Percentiles rank a stretch among this genome's conserved stretches.
Evolutionary conservation across 169 alveolate species (phyloP).

Genomic region (Haemoproteus tartakovskyi): DNA sequence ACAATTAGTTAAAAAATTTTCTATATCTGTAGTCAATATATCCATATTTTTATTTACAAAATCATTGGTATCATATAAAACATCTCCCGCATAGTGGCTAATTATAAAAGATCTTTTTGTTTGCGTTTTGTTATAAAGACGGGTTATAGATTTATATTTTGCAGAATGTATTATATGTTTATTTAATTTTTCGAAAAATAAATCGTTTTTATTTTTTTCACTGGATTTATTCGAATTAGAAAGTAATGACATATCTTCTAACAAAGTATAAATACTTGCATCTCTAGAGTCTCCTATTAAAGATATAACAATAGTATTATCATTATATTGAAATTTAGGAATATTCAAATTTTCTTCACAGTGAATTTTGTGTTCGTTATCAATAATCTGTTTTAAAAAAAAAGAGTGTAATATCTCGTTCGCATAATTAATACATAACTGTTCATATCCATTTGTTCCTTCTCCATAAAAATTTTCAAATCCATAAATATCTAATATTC

Average conservation of each 20-base stretch:
- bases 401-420: constrained; percentile 85
- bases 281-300: constrained; percentile 67
- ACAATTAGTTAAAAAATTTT: constrained; percentile 35
- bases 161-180: constrained; percentile 32
- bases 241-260: constrained; percentile 49
- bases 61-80: constrained; percentile 65
- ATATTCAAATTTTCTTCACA: constrained; percentile 68
- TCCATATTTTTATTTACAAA: constrained; percentile 71
- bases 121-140: constrained; percentile 35
- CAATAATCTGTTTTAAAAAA: constrained; percentile 83
- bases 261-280: constrained; percentile 39
- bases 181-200: constrained; percentile 36
- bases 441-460: constrained; percentile 82
- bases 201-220: constrained; percentile 40
- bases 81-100: constrained; percentile 74
- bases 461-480: constrained; percentile 82
- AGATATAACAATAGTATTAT: constrained; percentile 72
- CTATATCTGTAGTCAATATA: constrained; percentile 68
- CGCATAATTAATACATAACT: constrained; percentile 87
- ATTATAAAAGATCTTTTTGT: constrained; percentile 69
- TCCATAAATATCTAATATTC: constrained; percentile 84
- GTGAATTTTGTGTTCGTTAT: constrained; percentile 77
- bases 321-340: constrained; percentile 66
- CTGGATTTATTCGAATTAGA: constrained; percentile 25
- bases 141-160: constrained; percentile 18